Evolutionary conservation across 2,329 filamentous ascomycete species (phyloP), one percentile per base, ranked within the genome.

Genomic region (Colletotrichum sp.): DNA sequence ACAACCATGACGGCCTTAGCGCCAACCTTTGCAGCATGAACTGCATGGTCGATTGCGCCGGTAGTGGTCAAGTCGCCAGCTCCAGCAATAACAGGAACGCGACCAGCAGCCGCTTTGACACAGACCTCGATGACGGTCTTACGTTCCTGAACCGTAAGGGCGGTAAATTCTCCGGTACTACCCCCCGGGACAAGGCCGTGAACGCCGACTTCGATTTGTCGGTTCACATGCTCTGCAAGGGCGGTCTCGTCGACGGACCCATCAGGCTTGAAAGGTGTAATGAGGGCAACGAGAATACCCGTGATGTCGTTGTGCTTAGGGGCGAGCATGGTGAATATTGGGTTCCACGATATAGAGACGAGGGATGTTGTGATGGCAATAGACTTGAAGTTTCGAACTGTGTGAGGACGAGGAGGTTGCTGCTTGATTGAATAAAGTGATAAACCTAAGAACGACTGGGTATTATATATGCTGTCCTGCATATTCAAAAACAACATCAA

Each of bases 181-280:
- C 88, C 88, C 10, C 87, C 87, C 1, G 88, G 88, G 5, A 89
- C 88, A 26, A 89, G 83, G 48, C 88, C 88, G 78, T 89, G 88
- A n/a, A 88, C 82, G 5, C 88, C 88, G 2, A 84, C 84, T 5
- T 80, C 76, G 74, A 89, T 83, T 16, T 88, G 83, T 69, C 83
- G 83, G 72, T 89, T 83, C 78, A 89, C 86, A 80, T 89, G 88
- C 12, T 82, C 77, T 78, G 86, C 78, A 1, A 88, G 83, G 81
- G 8, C 72, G 67, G n/a, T 21, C n/a, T 82, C 78, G 77, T 89
- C 86, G 73, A 89, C 85, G 30, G 80, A 77, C 26, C 79, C 81
- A 76, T 88, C 86, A 7, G 83, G 83, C 3, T 83, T 87, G 80
- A 86, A 89, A 5, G 87, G 87, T 24, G 88, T 89, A 78, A 87